Conservation (phyloP, 139 green algal species). For the Micromonas pusilla region DNA sequence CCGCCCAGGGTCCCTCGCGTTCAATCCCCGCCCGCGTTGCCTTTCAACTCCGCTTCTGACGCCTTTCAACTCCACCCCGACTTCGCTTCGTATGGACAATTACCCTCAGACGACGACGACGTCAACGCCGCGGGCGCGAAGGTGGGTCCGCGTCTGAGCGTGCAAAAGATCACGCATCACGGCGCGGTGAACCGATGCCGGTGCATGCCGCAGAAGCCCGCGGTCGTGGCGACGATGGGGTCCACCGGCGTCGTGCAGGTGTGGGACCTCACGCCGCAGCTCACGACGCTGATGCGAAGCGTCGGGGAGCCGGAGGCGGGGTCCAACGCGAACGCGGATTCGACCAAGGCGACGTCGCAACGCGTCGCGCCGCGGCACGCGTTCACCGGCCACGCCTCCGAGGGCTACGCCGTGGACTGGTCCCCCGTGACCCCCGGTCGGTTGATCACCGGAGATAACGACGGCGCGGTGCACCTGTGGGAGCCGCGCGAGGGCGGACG, state of each 20-base stretch:
- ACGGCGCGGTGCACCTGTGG: constrained; percentile 74
- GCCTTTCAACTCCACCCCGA: no score
- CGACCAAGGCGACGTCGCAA: constrained; percentile 16
- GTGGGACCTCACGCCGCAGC: constrained; percentile 58
- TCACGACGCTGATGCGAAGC: constrained; percentile 48
- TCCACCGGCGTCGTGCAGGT: constrained; percentile 79
- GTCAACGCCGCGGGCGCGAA: not conserved
- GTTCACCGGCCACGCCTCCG: constrained; percentile 48
- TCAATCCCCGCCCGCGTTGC: no score
- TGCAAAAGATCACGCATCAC: constrained; percentile 56
- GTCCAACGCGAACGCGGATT: constrained; percentile 16
- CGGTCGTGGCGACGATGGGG: constrained; percentile 78
- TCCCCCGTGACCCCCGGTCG: constrained; percentile 61
- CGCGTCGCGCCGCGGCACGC: constrained; percentile 36
- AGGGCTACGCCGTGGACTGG: constrained; percentile 95
- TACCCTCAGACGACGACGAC: constrained; percentile 45
- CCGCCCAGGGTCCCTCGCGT: no score
- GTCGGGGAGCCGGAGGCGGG: constrained; percentile 36
- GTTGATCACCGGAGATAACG: constrained; percentile 68
- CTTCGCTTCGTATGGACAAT: no score
- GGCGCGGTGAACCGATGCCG: constrained; percentile 88
- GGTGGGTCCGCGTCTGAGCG: constrained; percentile 34
- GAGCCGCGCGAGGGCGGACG: constrained; percentile 58
- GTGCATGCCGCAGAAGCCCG: constrained; percentile 73
- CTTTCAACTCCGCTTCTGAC: no score